These are phyloP conservation scores for Cairneyella variabilis DNA, from an alignment of 495 filamentous ascomycete species.

Conservation along the genomic window DNA sequence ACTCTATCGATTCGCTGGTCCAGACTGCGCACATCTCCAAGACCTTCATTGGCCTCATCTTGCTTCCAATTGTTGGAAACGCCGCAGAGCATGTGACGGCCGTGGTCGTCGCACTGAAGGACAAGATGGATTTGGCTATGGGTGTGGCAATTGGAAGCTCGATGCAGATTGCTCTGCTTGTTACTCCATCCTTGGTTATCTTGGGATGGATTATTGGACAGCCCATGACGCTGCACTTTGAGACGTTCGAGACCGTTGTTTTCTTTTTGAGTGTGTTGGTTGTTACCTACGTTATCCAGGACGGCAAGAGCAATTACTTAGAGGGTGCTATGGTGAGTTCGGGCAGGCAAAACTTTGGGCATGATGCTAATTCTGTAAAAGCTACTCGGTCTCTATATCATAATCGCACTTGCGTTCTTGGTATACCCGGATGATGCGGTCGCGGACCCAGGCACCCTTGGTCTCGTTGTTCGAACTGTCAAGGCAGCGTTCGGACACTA, in stretches of 20 bases:
- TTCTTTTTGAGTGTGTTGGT: slow-evolving; percentile 88
- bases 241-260: slow-evolving; percentile 89
- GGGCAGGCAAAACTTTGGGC: not conserved
- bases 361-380: slow-evolving; percentile 14
- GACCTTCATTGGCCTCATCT: slow-evolving; percentile 92
- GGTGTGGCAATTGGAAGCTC: slow-evolving; percentile 89
- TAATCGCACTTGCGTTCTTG: slow-evolving; percentile 86
- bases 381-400: slow-evolving; percentile 61
- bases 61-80: slow-evolving; percentile 96
- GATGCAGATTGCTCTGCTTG: slow-evolving; percentile 91
- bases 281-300: slow-evolving; percentile 88
- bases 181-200: slow-evolving; percentile 87
- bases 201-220: slow-evolving; percentile 84
- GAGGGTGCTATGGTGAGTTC: slow-evolving; percentile 83
- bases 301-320: slow-evolving; percentile 93
- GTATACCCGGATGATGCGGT: slow-evolving; percentile 73
- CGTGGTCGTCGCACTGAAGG: slow-evolving; percentile 83
- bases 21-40: slow-evolving; percentile 82
- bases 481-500: slow-evolving; percentile 9
- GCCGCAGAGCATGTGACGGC: slow-evolving; percentile 97
- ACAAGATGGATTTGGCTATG: slow-evolving; percentile 98
- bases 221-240: slow-evolving; percentile 88
- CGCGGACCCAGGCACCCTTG: not conserved
- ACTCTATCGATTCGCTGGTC: slow-evolving; percentile 87
- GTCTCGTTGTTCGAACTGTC: slow-evolving; percentile 8